Percentiles rank a stretch among this genome's conserved stretches.
Conservation (phyloP, 106 monocot genomes). For the Iris macrosiphon region DNA sequence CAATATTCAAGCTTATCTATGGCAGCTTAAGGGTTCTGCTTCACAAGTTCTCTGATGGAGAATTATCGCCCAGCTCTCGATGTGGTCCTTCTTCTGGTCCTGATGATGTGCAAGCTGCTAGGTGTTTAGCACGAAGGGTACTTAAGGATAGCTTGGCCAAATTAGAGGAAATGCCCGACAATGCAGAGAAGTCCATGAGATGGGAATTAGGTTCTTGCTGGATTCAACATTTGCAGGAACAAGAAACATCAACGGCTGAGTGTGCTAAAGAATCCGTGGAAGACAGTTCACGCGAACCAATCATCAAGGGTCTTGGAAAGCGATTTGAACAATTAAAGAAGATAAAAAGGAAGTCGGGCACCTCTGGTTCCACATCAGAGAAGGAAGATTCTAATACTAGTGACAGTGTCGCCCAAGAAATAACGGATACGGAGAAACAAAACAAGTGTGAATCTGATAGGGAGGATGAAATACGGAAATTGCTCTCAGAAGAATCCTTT, state of each 20-base stretch:
- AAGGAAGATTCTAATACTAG: conserved; percentile 15
- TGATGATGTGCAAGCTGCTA: conserved; percentile 21
- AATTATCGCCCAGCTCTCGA: conserved; percentile 12
- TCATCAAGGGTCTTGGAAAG: conserved; percentile 80
- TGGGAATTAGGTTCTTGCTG: conserved; percentile 84
- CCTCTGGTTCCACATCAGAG: conserved; percentile 5
- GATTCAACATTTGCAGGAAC: conserved; percentile 68
- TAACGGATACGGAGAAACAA: conserved; percentile 13
- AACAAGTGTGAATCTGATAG: conserved; percentile 9
- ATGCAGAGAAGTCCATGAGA: conserved; percentile 35
- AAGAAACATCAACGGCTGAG: conserved; percentile 32
- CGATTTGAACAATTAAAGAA: conserved; percentile 71
- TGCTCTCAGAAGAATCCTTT: conserved; percentile 47
- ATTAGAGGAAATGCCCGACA: conserved; percentile 25
- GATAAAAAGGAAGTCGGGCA: conserved; percentile 53
- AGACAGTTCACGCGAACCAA: conserved; percentile 13
- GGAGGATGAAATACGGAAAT: conserved; percentile 26
- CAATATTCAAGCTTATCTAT: conserved; percentile 11
- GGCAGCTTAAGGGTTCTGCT: conserved; percentile 70
- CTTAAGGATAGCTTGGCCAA: conserved; percentile 53
- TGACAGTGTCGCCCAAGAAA: neutral
- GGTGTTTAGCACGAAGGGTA: conserved; percentile 34
- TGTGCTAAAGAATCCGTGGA: conserved; percentile 20
- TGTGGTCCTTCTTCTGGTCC: conserved; percentile 14
- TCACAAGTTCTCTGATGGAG: conserved; percentile 16